Conservation (phyloP, 2,329 filamentous ascomycete species). For the Fusarium burgessii region DNA sequence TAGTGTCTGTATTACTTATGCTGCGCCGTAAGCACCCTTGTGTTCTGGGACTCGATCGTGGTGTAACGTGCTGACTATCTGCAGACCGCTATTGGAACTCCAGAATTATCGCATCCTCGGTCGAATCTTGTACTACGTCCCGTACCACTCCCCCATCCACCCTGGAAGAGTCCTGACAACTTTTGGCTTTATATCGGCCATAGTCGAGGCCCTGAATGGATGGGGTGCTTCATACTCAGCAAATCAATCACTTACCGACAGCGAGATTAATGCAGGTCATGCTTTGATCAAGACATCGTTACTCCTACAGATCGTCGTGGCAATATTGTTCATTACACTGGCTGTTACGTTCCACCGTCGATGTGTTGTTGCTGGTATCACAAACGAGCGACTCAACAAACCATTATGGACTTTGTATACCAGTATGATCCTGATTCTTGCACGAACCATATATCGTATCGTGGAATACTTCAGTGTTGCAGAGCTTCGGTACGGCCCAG, state of each 20-base stretch:
- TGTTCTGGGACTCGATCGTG: not conserved
- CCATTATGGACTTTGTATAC: slow-evolving; percentile 64
- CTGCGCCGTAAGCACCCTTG: slow-evolving; percentile 48
- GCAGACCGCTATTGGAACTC: slow-evolving; percentile 67
- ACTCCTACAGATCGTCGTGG: slow-evolving; percentile 66
- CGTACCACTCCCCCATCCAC: slow-evolving; percentile 66
- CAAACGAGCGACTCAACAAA: slow-evolving; percentile 49
- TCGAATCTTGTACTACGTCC: slow-evolving; percentile 67
- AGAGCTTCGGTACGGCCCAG: slow-evolving; percentile 54
- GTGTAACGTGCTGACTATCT: not conserved
- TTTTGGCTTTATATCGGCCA: slow-evolving; percentile 59
- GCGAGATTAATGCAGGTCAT: slow-evolving; percentile 56
- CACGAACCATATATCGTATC: slow-evolving; percentile 68
- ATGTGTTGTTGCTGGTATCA: slow-evolving; percentile 54
- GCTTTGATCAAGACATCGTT: slow-evolving; percentile 63
- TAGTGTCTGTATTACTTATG: slow-evolving; percentile 52
- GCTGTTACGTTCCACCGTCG: slow-evolving; percentile 62
- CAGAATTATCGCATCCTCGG: slow-evolving; percentile 72
- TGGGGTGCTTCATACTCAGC: slow-evolving; percentile 62
- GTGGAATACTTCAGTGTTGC: slow-evolving; percentile 69
- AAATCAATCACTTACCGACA: slow-evolving; percentile 56
- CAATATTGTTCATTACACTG: slow-evolving; percentile 61
- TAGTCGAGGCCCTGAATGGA: slow-evolving; percentile 62
- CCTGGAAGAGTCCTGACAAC: slow-evolving; percentile 59
- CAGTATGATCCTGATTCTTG: slow-evolving; percentile 61